phyloP scores from a whole-genome alignment of 805 yeast genomes.

The Candida ortonii region DNA sequence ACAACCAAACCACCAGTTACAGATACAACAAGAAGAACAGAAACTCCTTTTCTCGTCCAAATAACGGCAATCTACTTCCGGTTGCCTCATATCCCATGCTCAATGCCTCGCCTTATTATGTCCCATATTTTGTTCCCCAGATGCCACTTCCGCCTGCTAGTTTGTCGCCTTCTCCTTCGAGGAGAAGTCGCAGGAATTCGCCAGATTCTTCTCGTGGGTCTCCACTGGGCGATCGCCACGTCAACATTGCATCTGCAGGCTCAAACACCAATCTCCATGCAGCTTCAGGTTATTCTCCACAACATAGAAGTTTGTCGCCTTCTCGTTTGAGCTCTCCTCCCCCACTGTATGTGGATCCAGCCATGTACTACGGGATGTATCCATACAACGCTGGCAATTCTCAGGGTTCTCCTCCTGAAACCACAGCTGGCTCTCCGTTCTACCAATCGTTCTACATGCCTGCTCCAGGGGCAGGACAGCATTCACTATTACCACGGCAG shows the following conservation, averaged over 20 bases:
- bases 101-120: conserved; percentile 18
- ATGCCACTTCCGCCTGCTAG: conserved; percentile 10
- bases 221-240: conserved; percentile 10
- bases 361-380: conserved; percentile 12
- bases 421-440: conserved; percentile 10
- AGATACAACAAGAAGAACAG: conserved; percentile 14
- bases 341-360: conserved; percentile 18
- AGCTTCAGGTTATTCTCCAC: conserved; percentile 3
- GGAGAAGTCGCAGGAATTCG: conserved; percentile 14
- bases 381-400: conserved; percentile 11
- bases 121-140: conserved; percentile 21
- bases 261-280: conserved; percentile 3
- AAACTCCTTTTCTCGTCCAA: conserved; percentile 10
- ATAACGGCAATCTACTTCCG: conserved; percentile 7
- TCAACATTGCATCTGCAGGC: conserved; percentile 1
- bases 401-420: conserved; percentile 10
- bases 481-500: conserved; percentile 8
- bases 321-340: conserved; percentile 11
- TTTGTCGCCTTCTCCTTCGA: conserved; percentile 11
- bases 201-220: conserved; percentile 18
- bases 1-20: conserved; percentile 2
- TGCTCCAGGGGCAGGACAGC: conserved; percentile 8
- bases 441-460: conserved; percentile 14
- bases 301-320: conserved; percentile 3
- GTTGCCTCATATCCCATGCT: conserved; percentile 18